Evolutionary conservation across 2,329 filamentous ascomycete species (phyloP), one percentile per base, ranked within the genome.

Genomic region (Stachybotrys echinatus): DNA sequence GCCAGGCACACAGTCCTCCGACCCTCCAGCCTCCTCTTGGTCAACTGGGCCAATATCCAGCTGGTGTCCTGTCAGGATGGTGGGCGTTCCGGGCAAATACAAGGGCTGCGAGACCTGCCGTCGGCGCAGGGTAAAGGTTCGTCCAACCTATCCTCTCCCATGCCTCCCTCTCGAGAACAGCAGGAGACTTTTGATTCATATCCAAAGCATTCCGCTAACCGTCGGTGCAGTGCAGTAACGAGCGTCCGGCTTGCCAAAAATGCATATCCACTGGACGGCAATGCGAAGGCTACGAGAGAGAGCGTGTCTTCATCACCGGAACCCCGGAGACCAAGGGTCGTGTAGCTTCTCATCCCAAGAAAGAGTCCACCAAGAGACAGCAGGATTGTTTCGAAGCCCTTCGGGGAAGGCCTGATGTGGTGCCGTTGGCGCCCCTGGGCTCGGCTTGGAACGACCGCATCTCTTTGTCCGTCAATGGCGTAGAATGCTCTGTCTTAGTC

Each of bases 51-150:
- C 5, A 10, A 14, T 10, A 8, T 34, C 27, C 2, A 8, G 10
- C 10, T 34, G 14, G 14, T 34, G n/a, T 34, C 27, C 14, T 34
- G 14, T 31, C 23, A 70, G 50, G 34, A 83, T 83, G 80, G 80
- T 83, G 55, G 81, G 81, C 48, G 80, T 84, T 51, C 74, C 80
- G 37, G 81, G 81, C 47, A 84, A 83, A 64, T 84, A 79, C 62
- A 83, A 83, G 64, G 81, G 80, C 37, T 84, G 81, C 65, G 80
- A 83, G 64, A 84, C 81, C 22, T 84, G 81, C 61, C 71, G 81
- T 45, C 68, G 72, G 23, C 70, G 81, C 47, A 74, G 82, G 62
- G 81, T 84, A 53, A 82, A 81, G 62, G 81, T 81, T 67, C 55
- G 73, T 56, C 31, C 42, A 18, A 34, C 14, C 5, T 34, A 34